These are phyloP conservation scores for Epichloe coenophiala DNA, from an alignment of 2,329 filamentous ascomycete species.

Conservation along the genomic window DNA sequence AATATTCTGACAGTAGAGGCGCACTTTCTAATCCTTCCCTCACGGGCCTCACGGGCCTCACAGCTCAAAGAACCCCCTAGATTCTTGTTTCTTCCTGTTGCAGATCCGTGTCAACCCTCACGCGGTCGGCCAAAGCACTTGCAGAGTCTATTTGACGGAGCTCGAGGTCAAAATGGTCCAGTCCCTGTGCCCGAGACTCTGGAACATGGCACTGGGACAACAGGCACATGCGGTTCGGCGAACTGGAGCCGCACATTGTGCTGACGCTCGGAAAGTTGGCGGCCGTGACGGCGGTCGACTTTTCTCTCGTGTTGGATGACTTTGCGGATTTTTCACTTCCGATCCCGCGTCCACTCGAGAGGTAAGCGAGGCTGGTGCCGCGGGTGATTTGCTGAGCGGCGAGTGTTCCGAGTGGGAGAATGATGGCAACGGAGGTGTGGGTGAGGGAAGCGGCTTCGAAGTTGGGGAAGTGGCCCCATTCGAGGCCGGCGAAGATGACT, in stretches of 20 bases:
- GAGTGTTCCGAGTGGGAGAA: conserved; percentile 39
- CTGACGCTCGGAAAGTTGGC: neutral
- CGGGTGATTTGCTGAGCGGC: conserved; percentile 32
- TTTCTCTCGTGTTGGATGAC: neutral
- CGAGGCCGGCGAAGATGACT: conserved; percentile 38
- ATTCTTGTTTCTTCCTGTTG: conserved; percentile 19
- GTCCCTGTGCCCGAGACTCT: neutral
- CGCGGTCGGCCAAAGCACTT: conserved; percentile 4
- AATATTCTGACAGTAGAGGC: too few relatives aligned
- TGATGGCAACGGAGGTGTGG: conserved; percentile 33
- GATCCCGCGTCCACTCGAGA: neutral
- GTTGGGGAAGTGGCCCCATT: conserved; percentile 26
- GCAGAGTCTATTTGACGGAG: conserved; percentile 17
- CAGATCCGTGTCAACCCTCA: conserved; percentile 13
- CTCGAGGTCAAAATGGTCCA: conserved; percentile 19
- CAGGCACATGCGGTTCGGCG: conserved; percentile 10
- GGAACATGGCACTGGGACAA: conserved; percentile 15
- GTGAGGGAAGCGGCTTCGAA: conserved; percentile 39
- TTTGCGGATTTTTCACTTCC: neutral
- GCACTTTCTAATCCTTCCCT: neutral
- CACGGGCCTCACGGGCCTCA: neutral
- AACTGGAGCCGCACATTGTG: conserved; percentile 6
- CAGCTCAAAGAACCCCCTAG: conserved; percentile 11
- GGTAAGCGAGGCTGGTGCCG: conserved; percentile 10
- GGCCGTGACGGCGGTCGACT: conserved; percentile 6